Evolutionary conservation across 495 filamentous ascomycete species (phyloP), one percentile per base, ranked within the genome.

Genomic region (Hypoxylon trugodes): DNA sequence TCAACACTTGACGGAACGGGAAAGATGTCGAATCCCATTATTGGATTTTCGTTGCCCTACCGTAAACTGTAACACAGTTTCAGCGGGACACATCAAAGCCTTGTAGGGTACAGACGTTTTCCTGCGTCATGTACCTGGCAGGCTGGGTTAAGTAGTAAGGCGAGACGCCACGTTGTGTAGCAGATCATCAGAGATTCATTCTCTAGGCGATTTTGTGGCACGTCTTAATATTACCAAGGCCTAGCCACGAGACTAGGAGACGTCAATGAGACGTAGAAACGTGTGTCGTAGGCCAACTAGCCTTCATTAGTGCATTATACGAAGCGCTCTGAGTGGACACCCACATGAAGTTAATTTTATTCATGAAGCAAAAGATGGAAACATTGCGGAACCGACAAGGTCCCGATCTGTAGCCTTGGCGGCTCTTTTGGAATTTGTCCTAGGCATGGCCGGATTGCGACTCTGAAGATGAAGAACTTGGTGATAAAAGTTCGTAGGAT

Each of bases 21-120:
- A 22, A 30, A 21, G 32, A 55, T 59, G 62, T 40, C 45, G 55
- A 65, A 45, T 49, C 30, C 62, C 62, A 65, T 50, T 37, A 12
- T 32, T 45, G 9, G 36, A 60, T 65, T 55, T 59, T 59, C 62
- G 55, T 59, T 59, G 43, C 55, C 62, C 41, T 54, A 65, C 62
- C 55, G 45, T 42, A 33, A n/a, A 21, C 21, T 13, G 62, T 65
- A 35, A 55, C 35, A 59, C 55, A 43, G 62, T 65, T 65, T 59
- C 62, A 65, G 55, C 42, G 22, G 25, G 35, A 52, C 18, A 60
- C 50, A 43, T 53, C 10, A 45, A n/a, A 58, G 53, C 52, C 53
- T 35, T 50, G 46, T 62, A 56, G 41, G 41, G 49, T 61, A 61
- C 46, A 40, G 48, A 48, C 35, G 18, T 15, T 46, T 38, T 54